Evolutionary conservation across 768 basidiomycete species (phyloP).

Genomic region (Termitomyces sp.): DNA sequence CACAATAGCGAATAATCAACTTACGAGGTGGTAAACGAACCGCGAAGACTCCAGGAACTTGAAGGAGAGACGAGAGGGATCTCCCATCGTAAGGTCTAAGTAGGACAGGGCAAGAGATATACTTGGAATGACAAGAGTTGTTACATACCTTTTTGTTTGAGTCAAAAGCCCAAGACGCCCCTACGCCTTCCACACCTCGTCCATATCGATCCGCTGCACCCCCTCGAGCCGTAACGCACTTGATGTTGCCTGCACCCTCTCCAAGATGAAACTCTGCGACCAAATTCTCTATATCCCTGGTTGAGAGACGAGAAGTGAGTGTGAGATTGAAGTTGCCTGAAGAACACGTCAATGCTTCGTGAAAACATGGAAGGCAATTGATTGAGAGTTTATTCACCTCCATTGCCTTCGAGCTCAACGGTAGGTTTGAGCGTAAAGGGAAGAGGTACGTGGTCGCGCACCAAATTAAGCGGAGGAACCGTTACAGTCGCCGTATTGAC

Average conservation of each 20-base stretch:
- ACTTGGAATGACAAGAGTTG: neutral
- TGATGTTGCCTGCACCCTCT: conserved; percentile 63
- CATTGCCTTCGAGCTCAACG: conserved; percentile 37
- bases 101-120: neutral
- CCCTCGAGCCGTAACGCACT: conserved; percentile 60
- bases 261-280: conserved; percentile 73
- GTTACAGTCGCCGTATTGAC: conserved; percentile 11
- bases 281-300: conserved; percentile 65
- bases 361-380: neutral
- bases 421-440: conserved; percentile 45
- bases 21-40: conserved; percentile 50
- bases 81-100: conserved; percentile 75
- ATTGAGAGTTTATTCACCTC: conserved; percentile 23
- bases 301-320: conserved; percentile 49
- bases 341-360: neutral
- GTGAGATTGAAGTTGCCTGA: conserved; percentile 2
- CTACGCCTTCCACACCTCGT: conserved; percentile 15
- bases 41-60: conserved; percentile 66
- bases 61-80: conserved; percentile 63
- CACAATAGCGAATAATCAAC: neutral
- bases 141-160: conserved; percentile 49
- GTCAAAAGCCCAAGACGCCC: conserved; percentile 81
- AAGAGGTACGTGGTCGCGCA: conserved; percentile 43
- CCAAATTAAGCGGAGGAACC: conserved; percentile 13
- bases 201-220: conserved; percentile 24